These are phyloP conservation scores for Ramaria sp. DNA, from an alignment of 768 basidiomycete genomes.

Conservation along the genomic window DNA sequence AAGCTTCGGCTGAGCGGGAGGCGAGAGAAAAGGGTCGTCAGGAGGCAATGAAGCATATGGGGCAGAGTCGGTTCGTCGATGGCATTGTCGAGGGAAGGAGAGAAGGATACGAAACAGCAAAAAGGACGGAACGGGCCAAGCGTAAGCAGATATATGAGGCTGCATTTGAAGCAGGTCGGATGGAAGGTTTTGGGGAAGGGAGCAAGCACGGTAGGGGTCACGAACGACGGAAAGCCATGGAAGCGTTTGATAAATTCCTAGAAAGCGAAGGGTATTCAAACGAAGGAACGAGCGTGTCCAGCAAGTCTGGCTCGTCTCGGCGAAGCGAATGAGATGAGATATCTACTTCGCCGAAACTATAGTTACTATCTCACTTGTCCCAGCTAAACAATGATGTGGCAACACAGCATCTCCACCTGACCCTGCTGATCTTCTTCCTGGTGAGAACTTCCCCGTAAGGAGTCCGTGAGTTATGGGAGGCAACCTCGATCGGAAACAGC, in stretches of 20 bases:
- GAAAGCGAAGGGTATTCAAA: constrained; percentile 12
- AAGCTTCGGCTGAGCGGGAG: constrained; percentile 21
- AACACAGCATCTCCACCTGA: too few relatives aligned
- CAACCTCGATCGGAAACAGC: too few relatives aligned
- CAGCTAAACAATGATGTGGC: too few relatives aligned
- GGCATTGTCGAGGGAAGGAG: constrained; percentile 36
- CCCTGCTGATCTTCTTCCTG: too few relatives aligned
- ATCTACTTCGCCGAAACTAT: too few relatives aligned
- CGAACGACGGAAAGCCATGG: constrained; percentile 41
- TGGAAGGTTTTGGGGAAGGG: constrained; percentile 26
- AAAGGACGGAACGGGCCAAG: constrained; percentile 27
- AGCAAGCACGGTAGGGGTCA: constrained; percentile 30
- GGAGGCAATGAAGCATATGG: constrained; percentile 9
- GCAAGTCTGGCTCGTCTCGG: not conserved
- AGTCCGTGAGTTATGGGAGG: too few relatives aligned
- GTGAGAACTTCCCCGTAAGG: too few relatives aligned
- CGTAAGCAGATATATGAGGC: constrained; percentile 14
- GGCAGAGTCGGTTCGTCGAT: constrained; percentile 17
- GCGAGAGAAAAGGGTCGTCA: not conserved
- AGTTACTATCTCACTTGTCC: too few relatives aligned
- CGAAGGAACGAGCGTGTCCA: not conserved
- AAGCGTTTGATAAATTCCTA: constrained; percentile 49
- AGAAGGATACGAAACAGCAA: constrained; percentile 29
- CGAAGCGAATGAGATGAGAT: not conserved
- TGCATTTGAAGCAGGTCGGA: constrained; percentile 15